These are phyloP conservation scores for Avena sativa DNA, from an alignment of 176 grass and related monocot genomes.

Conservation along the genomic window DNA sequence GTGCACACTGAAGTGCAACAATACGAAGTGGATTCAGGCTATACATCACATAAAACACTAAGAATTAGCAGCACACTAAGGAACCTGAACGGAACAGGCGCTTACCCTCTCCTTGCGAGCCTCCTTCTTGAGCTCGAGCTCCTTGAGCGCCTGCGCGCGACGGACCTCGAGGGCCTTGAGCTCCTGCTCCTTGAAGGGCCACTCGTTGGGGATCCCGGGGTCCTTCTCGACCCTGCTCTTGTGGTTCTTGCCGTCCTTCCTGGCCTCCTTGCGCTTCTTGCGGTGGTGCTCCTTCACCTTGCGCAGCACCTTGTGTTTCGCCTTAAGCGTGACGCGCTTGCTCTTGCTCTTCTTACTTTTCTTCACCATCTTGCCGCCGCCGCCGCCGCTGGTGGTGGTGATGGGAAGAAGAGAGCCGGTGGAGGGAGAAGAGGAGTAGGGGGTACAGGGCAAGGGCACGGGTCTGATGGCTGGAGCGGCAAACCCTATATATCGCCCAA, in stretches of 20 bases:
- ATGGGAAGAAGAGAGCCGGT: not conserved
- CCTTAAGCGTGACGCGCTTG: constrained; percentile 75
- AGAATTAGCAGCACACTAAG: not conserved
- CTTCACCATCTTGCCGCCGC: constrained; percentile 68
- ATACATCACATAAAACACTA: not conserved
- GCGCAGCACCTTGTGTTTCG: constrained; percentile 91
- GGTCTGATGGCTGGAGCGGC: not conserved
- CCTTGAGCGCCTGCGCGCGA: constrained; percentile 69
- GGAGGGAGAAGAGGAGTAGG: not conserved
- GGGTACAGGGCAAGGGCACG: not conserved
- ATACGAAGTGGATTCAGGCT: not conserved
- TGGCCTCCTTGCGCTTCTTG: constrained; percentile 93
- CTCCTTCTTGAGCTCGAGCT: constrained; percentile 87
- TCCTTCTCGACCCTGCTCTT: constrained; percentile 94
- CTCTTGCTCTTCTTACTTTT: constrained; percentile 99
- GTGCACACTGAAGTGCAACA: not conserved
- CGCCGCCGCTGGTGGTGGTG: not conserved
- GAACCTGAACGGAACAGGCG: not conserved
- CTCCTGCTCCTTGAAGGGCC: constrained; percentile 97
- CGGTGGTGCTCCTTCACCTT: constrained; percentile 98
- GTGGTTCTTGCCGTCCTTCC: constrained; percentile 78
- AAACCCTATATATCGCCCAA: too few relatives aligned
- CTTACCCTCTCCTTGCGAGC: constrained; percentile 89
- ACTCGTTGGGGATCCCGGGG: constrained; percentile 94
- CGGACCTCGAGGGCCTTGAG: constrained; percentile 82